Evolutionary conservation across 768 basidiomycete genomes (phyloP), one percentile per base, ranked within the genome.

Genomic region (Chalciporus piperatus): DNA sequence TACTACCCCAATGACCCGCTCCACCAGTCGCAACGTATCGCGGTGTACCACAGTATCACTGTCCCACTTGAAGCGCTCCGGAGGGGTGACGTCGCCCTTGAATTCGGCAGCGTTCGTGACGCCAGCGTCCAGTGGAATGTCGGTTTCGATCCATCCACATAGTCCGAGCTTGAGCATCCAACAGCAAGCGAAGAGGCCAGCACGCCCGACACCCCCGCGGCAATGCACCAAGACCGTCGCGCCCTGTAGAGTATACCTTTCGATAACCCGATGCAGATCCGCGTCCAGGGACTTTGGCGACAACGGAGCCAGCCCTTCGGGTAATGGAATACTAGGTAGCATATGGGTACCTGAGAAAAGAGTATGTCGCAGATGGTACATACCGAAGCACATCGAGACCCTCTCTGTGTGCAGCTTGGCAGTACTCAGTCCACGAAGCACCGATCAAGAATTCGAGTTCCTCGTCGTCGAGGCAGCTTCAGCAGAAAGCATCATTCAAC

Each of bases 101-200:
- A 41, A 38, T 32, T 57, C 59, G n/a, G 12, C 6, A 30, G 55
- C 72, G 6, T 13, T 47, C 8, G 41, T 28, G 14, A 33, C 28
- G 11, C 30, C n/a, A 16, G 51, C 5, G 27, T 16, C 48, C 11
- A 54, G 45, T n/a, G 48, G 9, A 7, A 50, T 10, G 41, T 63
- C 59, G 43, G 55, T 59, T 25, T 74, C 71, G 49, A 79, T 71
- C 84, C 81, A 89, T 23, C 83, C 89, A 61, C 80, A 95, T n/a
- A 97, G 76, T 4, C 94, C 95, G 55, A 97, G 83, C 67, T 90
- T 92, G 52, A 96, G 76, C 65, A 90, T 78, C 95, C 95, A 98
- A 61, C 89, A 92, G 58, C 87, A 91, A 2, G 93, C 94, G 41
- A 98, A 77, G 22, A 98, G 77, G 1, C 95, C 96, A 0, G 95